Base-by-base conservation (phyloP, 2,329 filamentous ascomycete genomes). In the Alternaria hordeiaustralica region DNA sequence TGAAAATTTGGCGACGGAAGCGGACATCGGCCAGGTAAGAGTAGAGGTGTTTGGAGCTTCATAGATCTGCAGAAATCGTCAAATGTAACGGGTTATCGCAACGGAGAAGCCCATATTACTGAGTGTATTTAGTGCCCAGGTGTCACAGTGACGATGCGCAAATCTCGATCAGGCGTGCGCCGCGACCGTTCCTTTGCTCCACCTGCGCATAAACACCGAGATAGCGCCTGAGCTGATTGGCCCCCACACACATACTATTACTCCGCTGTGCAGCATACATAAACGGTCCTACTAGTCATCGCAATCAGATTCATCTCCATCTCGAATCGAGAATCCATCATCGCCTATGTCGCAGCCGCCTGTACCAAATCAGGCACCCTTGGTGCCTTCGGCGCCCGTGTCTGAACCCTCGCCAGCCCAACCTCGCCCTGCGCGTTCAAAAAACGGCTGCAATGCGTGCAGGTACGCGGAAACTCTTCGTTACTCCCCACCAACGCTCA, bases 1-100 rank as follows among this genome's bases (percentile, higher is more conserved):
- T 82, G 12, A 80, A 78, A 66, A 73, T 82, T 6, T 79, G 75
- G 70, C 73, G 77, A 46, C 71, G 80, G 63, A 66, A 73, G 36
- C 55, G 45, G 26, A 72, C 64, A 46, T 57, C 60, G 12, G 47
- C 43, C n/a, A 13, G 50, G 30, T 59, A 61, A 43, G 63, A 60
- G 18, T 71, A 45, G 15, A 51, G 6, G 44, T 51, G 41, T 63
- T 45, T 11, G 21, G 47, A 26, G 25, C 12, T 59, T 44, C 45
- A 18, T 45, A 50, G 58, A 44, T 47, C n/a, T 18, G 26, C 25
- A 23, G 7, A 23, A 28, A 13, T 23, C 5, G 26, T 25, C 26
- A 6, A 2, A 21, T 20, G 23, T 20, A 20, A 36, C 3, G 4
- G 26, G 6, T 9, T 26, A 30, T 50, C n/a, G 18, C 20, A 13